Percentiles rank a stretch among this genome's conserved stretches.
phyloP scores from a whole-genome alignment of 2,329 filamentous ascomycete genomes.

The Colletotrichum horii region DNA sequence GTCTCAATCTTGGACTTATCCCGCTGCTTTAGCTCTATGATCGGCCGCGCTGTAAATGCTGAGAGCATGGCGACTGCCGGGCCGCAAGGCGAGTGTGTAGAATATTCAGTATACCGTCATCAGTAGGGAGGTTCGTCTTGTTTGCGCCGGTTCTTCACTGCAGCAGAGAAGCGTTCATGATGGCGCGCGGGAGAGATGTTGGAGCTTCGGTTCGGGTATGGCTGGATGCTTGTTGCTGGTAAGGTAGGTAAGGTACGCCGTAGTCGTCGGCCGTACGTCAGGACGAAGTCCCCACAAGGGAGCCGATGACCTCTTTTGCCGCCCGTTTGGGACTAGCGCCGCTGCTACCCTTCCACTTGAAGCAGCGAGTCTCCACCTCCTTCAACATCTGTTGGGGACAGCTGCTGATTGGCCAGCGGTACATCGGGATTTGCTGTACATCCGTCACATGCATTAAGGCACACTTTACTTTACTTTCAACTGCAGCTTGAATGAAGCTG shows the following conservation, averaged over 20 bases:
- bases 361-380: slow-evolving; percentile 10
- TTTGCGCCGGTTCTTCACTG: background rate
- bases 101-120: slow-evolving; percentile 9
- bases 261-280: slow-evolving; percentile 10
- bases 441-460: slow-evolving; percentile 1
- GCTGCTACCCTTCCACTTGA: background rate
- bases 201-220: slow-evolving; percentile 12
- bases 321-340: background rate
- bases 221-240: slow-evolving; percentile 3
- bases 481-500: background rate
- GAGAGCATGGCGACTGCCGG: slow-evolving; percentile 79
- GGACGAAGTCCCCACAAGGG: slow-evolving; percentile 14
- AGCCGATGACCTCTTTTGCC: slow-evolving; percentile 16
- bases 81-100: slow-evolving; percentile 32
- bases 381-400: background rate
- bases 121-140: background rate
- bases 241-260: slow-evolving; percentile 7
- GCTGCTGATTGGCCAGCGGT: background rate
- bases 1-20: slow-evolving; percentile 98
- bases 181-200: background rate
- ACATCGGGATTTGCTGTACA: background rate
- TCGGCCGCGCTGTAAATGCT: slow-evolving; percentile 93
- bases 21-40: slow-evolving; percentile 93
- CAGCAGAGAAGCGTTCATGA: slow-evolving; percentile 8
- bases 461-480: slow-evolving; percentile 4